phyloP scores from a whole-genome alignment of 2,329 filamentous ascomycete genomes.

The Anisogramma anomala region DNA sequence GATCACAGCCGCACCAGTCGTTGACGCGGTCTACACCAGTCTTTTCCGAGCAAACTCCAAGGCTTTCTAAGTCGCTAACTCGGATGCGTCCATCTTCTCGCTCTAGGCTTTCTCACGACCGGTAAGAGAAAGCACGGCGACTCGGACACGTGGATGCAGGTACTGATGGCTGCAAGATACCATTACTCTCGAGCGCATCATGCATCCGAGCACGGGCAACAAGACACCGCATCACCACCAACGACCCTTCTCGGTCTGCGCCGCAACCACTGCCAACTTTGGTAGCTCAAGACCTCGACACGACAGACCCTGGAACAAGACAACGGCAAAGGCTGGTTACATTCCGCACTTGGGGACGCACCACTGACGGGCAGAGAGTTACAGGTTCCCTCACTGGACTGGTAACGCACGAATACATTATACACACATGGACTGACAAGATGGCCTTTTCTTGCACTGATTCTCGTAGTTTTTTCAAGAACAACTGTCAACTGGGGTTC shows the following conservation, averaged over 20 bases:
- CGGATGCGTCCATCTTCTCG: constrained; percentile 30
- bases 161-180: constrained; percentile 15
- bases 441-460: constrained; percentile 9
- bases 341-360: constrained; percentile 13
- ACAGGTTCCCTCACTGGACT: constrained; percentile 14
- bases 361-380: constrained; percentile 15
- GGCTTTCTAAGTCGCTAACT: constrained; percentile 60
- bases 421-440: constrained; percentile 1
- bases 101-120: constrained; percentile 34
- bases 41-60: constrained; percentile 72
- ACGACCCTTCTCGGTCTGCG: too few species aligned
- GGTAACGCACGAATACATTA: constrained; percentile 9
- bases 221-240: too few species aligned
- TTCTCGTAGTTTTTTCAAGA: constrained; percentile 9
- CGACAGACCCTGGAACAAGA: constrained; percentile 2
- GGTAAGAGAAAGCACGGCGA: constrained; percentile 16
- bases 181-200: background rate
- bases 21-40: constrained; percentile 97
- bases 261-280: too few species aligned
- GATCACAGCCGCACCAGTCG: constrained; percentile 90
- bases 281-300: background rate
- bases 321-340: constrained; percentile 14
- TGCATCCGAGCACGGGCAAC: too few species aligned
- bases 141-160: constrained; percentile 9
- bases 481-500: background rate